Evolutionary conservation across 2,329 filamentous ascomycete species (phyloP).

Genomic region (Fusarium gaditjirri): DNA sequence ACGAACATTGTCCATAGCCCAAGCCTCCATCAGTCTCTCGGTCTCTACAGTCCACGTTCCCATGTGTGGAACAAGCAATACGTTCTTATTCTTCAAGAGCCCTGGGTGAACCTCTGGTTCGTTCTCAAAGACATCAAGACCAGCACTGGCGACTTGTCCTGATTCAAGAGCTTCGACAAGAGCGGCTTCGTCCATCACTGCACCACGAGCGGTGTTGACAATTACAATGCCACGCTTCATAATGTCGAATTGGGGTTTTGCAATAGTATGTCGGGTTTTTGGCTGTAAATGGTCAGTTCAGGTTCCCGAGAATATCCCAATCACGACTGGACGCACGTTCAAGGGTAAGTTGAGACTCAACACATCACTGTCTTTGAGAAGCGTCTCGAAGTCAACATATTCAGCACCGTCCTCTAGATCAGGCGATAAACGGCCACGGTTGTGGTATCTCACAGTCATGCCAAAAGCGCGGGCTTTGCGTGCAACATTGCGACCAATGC

Average conservation of each 20-base stretch:
- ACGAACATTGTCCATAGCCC: conserved; percentile 76
- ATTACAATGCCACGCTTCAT: conserved; percentile 85
- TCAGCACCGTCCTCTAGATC: conserved; percentile 68
- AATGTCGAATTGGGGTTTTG: conserved; percentile 72
- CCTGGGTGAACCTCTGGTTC: conserved; percentile 82
- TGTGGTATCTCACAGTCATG: conserved; percentile 80
- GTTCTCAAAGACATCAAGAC: conserved; percentile 85
- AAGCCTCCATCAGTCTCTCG: conserved; percentile 76
- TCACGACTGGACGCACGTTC: conserved; percentile 67
- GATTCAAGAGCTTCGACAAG: conserved; percentile 77
- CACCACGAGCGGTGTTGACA: conserved; percentile 85
- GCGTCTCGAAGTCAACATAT: conserved; percentile 78
- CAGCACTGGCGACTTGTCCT: conserved; percentile 76
- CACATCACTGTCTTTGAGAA: conserved; percentile 77
- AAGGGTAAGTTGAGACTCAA: conserved; percentile 83
- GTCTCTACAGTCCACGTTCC: conserved; percentile 82
- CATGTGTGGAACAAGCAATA: conserved; percentile 85
- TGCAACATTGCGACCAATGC: conserved; percentile 82
- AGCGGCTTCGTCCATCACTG: conserved; percentile 83
- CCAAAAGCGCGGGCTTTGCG: conserved; percentile 79
- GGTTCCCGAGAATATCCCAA: background rate
- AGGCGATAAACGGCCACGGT: conserved; percentile 69
- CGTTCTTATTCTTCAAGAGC: conserved; percentile 74
- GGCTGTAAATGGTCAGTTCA: conserved; percentile 48
- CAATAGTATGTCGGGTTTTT: conserved; percentile 80